Evolutionary conservation across 176 grass and related monocot species (phyloP).

Genomic region (Cenchrus americanus): DNA sequence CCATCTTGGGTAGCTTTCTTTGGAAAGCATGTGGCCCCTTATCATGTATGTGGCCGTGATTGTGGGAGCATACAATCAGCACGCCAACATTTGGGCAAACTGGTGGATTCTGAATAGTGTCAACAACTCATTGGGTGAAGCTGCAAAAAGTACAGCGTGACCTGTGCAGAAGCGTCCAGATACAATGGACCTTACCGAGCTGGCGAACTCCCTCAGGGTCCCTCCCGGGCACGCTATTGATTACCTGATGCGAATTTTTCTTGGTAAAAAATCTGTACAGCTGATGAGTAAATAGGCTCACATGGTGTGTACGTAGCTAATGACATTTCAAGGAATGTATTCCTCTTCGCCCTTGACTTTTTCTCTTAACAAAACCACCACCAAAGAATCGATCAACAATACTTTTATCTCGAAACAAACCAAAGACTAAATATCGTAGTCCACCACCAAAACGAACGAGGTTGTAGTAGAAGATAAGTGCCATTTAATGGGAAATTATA

Average conservation of each 20-base stretch:
- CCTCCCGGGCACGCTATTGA: no score
- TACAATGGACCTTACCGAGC: conserved; percentile 29
- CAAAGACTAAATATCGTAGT: no score
- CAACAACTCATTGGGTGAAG: not conserved
- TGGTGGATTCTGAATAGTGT: not conserved
- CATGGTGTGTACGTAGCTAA: no score
- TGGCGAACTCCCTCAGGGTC: not conserved
- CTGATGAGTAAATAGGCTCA: not conserved
- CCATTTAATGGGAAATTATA: no score
- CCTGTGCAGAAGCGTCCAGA: not conserved
- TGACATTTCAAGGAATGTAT: no score
- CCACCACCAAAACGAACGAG: no score
- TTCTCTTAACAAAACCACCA: no score
- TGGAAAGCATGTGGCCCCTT: not conserved
- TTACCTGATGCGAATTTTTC: not conserved
- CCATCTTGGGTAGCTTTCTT: not conserved
- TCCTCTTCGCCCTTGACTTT: no score
- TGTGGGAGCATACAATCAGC: not conserved
- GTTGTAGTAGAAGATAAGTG: no score
- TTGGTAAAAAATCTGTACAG: not conserved
- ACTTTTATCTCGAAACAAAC: no score
- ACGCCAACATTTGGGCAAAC: conserved; percentile 2
- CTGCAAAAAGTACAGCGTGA: not conserved
- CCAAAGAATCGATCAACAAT: no score
- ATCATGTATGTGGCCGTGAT: conserved; percentile 22